A percentile compares a stretch with the other conserved stretches of the same genome.
Conservation (phyloP, 495 filamentous ascomycete species). For the Penicillium lagena region DNA sequence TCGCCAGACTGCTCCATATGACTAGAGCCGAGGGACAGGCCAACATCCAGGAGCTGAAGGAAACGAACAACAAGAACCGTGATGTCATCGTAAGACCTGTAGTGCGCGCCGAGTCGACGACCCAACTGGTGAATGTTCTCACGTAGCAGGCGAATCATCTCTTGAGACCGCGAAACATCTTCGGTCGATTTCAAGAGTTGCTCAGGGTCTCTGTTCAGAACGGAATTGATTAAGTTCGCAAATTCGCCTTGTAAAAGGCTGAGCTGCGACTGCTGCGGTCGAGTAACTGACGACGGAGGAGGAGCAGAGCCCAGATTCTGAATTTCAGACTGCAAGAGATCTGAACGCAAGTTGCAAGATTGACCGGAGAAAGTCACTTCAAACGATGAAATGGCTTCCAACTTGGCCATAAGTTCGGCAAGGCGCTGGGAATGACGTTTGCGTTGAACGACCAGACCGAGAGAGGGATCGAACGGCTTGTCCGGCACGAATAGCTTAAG, state of each 20-base stretch:
- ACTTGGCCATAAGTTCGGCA: conserved; percentile 45
- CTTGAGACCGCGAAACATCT: conserved; percentile 12
- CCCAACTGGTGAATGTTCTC: conserved; percentile 67
- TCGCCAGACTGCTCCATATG: conserved; percentile 13
- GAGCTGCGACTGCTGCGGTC: conserved; percentile 62
- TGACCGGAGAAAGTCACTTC: conserved; percentile 64
- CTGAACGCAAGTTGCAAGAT: conserved; percentile 51
- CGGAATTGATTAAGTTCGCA: conserved; percentile 60
- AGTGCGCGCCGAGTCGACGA: conserved; percentile 55
- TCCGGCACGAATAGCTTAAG: conserved; percentile 82
- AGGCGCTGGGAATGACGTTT: conserved; percentile 55
- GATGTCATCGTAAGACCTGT: conserved; percentile 77
- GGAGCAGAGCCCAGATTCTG: conserved; percentile 55
- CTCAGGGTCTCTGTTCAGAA: conserved; percentile 52
- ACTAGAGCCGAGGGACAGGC: conserved; percentile 53
- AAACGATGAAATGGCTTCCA: conserved; percentile 56
- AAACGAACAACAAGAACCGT: conserved; percentile 73
- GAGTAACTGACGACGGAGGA: conserved; percentile 58
- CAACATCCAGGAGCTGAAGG: conserved; percentile 71
- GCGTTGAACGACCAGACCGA: conserved; percentile 65
- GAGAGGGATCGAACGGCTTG: conserved; percentile 77
- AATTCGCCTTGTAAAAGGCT: conserved; percentile 76
- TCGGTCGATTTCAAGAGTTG: conserved; percentile 19
- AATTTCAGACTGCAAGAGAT: conserved; percentile 54
- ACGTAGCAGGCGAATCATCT: conserved; percentile 50